Base-by-base conservation (phyloP, 768 basidiomycete species). In the Rhodotorula graminis region DNA sequence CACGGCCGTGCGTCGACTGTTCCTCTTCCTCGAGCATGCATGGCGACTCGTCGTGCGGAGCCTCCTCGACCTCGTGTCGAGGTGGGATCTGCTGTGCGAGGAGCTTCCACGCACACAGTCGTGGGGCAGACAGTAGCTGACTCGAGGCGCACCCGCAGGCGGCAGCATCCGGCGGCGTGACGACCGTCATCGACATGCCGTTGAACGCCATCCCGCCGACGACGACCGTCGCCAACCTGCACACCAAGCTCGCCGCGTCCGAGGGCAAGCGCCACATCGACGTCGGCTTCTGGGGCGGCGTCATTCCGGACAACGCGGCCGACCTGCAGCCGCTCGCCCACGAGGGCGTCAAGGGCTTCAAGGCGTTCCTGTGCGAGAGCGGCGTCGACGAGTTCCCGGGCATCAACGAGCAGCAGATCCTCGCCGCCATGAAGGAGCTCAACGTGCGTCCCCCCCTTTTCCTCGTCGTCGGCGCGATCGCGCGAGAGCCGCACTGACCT, bases 191-290 rank as follows among this genome's bases (percentile, higher is more conserved):
- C 46, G 96, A 98, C 82, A 99, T 98, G 95, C 96, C 95, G 5
- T 84, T 99, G 66, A 97, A 99, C 81, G 95, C 93, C 4, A 91
- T 98, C 65, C 95, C 95, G 2, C 93, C 96, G 0, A 97, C 96
- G 1, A 94, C 92, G 3, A 93, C 92, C 0, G 85, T 92, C 15
- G 82, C 82, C 11, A 88, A 95, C 78, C 84, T 98, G 16, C 82
- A 86, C 59, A 77, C 82, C 40, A 98, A 98, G 83, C 85, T 87
- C 11, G 79, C 80, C 19, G 90, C 88, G 1, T 92, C 95, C 6
- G 77, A 81, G 61, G 87, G 86, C 5, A 88, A 93, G 78, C 90
- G 88, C 77, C 87, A 86, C 81, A 86, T 87, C 18, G 92, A 95
- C 80, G 87, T 93, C 53, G 92, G 88, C 1, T 93, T 94, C 81